Conservation (phyloP, 768 basidiomycete genomes). For the Lyophyllum shimeji region DNA sequence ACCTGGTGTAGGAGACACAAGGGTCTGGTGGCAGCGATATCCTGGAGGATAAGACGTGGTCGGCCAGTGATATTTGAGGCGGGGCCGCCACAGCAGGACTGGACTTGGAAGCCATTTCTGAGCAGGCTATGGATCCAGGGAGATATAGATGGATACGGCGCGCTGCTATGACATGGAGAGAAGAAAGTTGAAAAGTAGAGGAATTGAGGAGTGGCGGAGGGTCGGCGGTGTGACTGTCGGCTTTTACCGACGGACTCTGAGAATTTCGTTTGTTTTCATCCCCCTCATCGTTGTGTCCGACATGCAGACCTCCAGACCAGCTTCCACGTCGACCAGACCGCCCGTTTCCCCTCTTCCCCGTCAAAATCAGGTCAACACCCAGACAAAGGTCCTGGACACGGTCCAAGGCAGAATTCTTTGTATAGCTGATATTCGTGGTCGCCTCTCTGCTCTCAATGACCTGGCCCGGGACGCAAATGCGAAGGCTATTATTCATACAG, state of each 20-base stretch:
- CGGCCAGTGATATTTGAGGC: slow-evolving; percentile 26
- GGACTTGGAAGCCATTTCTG: slow-evolving; percentile 12
- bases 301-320: slow-evolving; percentile 59
- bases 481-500: slow-evolving; percentile 93
- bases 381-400: slow-evolving; percentile 78
- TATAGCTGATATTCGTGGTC: slow-evolving; percentile 91
- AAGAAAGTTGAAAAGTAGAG: not conserved
- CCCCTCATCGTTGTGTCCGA: slow-evolving; percentile 18
- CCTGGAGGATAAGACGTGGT: slow-evolving; percentile 44
- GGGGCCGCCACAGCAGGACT: not conserved
- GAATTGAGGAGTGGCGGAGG: not conserved
- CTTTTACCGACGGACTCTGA: slow-evolving; percentile 13
- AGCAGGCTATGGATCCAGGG: not conserved
- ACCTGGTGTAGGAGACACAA: slow-evolving; percentile 46
- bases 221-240: slow-evolving; percentile 5
- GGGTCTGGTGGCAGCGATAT: slow-evolving; percentile 44
- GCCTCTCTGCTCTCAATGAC: slow-evolving; percentile 85
- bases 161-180: not conserved
- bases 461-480: slow-evolving; percentile 88
- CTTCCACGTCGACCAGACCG: slow-evolving; percentile 60
- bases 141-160: not conserved
- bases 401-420: slow-evolving; percentile 88
- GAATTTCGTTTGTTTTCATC: slow-evolving; percentile 22
- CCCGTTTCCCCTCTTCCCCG: slow-evolving; percentile 55
- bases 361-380: slow-evolving; percentile 56